A percentile compares a stretch with the other conserved stretches of the same genome.
Conservation (phyloP, 257 asterid genomes). For the Petunia secreta region DNA sequence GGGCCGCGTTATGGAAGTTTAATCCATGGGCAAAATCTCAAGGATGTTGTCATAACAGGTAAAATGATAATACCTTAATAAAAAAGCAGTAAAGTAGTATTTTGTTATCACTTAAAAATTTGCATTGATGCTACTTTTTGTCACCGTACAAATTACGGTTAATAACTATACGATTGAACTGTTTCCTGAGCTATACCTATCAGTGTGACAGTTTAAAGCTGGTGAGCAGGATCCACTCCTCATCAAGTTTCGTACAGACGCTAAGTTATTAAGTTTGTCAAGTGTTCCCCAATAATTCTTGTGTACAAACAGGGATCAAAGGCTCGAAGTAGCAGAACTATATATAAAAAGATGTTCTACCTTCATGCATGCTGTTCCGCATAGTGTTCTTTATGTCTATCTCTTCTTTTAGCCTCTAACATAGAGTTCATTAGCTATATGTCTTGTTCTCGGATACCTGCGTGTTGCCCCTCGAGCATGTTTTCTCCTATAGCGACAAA, state of each 20-base stretch:
- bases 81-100: neutral
- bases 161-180: neutral
- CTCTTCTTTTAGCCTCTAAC: neutral
- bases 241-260: neutral
- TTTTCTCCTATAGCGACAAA: slow-evolving; percentile 18
- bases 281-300: neutral
- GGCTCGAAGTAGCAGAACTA: neutral
- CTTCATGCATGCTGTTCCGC: neutral
- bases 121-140: neutral
- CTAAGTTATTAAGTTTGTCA: neutral
- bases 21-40: slow-evolving; percentile 88
- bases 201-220: neutral
- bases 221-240: neutral
- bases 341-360: neutral
- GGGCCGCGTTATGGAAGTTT: slow-evolving; percentile 96
- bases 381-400: neutral
- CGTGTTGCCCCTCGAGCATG: neutral
- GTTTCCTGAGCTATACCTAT: neutral
- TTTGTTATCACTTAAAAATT: slow-evolving; percentile 7
- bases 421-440: slow-evolving; percentile 11
- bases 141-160: neutral
- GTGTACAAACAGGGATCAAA: neutral
- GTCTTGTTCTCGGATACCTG: slow-evolving; percentile 5
- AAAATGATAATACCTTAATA: slow-evolving; percentile 16
- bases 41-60: slow-evolving; percentile 90